phyloP scores from a whole-genome alignment of 1,284 basidiomycete species.

The Trichosporon ovoides region DNA sequence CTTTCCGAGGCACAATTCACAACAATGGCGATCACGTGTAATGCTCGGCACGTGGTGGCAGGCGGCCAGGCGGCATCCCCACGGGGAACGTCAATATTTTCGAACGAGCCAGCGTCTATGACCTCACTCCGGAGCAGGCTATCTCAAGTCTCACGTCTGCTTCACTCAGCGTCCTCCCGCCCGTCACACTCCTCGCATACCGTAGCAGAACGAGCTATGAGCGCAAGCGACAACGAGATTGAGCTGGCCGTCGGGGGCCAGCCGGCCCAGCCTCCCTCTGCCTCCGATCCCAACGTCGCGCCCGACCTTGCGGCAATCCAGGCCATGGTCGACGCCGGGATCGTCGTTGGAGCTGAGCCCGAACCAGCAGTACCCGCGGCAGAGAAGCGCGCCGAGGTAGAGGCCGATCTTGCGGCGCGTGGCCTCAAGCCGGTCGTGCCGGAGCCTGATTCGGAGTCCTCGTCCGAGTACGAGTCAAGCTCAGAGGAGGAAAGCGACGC shows the following conservation, averaged over 20 bases:
- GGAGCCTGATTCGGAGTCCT: conserved; percentile 23
- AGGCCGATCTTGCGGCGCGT: conserved; percentile 25
- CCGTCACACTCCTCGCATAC: background rate
- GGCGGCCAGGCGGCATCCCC: too few species aligned
- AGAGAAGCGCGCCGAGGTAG: conserved; percentile 35
- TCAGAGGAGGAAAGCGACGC: conserved; percentile 27
- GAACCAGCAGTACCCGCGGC: conserved; percentile 30
- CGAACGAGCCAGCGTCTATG: too few species aligned
- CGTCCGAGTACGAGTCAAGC: conserved; percentile 29
- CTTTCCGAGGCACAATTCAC: background rate
- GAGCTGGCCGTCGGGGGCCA: background rate
- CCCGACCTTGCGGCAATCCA: conserved; percentile 40
- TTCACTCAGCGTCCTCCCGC: background rate
- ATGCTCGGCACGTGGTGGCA: too few species aligned
- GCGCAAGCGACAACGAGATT: background rate
- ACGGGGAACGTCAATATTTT: too few species aligned
- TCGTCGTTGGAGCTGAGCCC: conserved; percentile 39
- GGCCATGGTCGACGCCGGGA: conserved; percentile 39
- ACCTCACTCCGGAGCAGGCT: too few species aligned
- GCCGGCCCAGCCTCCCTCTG: background rate
- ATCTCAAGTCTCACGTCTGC: background rate
- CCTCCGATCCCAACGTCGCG: background rate
- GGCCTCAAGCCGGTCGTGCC: conserved; percentile 11
- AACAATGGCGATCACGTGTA: background rate
- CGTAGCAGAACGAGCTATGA: background rate